A percentile compares a stretch with the other conserved stretches of the same genome.
phyloP scores from a whole-genome alignment of 306 rosid genomes.

The Gleditsia sinensis region DNA sequence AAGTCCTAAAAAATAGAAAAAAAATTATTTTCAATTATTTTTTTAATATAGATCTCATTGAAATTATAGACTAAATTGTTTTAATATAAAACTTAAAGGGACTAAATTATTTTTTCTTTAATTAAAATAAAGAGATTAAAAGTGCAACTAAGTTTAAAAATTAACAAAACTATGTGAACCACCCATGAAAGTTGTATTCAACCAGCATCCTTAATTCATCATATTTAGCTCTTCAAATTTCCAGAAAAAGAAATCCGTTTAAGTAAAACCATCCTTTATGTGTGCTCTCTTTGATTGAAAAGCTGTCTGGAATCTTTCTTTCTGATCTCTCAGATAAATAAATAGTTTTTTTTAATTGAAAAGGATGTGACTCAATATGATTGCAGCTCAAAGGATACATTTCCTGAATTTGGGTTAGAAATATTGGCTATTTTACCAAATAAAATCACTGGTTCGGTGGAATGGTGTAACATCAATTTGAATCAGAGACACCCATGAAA shows the following conservation, averaged over 20 bases:
- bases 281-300: conserved; percentile 19
- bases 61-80: too few relatives aligned
- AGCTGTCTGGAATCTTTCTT: neutral
- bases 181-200: too few relatives aligned
- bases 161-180: too few relatives aligned
- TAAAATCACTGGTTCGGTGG: neutral
- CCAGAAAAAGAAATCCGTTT: neutral
- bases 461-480: neutral
- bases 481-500: neutral
- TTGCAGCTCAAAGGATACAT: neutral
- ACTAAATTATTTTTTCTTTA: too few relatives aligned
- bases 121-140: too few relatives aligned
- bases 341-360: too few relatives aligned
- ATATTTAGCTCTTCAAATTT: neutral
- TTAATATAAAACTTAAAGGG: too few relatives aligned
- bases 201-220: too few relatives aligned
- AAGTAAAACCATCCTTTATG: neutral
- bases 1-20: too few relatives aligned
- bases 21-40: too few relatives aligned
- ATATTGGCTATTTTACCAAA: conserved; percentile 7
- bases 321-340: neutral
- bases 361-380: neutral
- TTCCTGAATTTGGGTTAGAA: conserved; percentile 9
- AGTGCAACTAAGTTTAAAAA: too few relatives aligned
- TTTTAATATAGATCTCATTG: too few relatives aligned